A percentile compares a stretch with the other conserved stretches of the same genome.
phyloP scores from a whole-genome alignment of 163 green algal species.

The Scenedesmus sp. region DNA sequence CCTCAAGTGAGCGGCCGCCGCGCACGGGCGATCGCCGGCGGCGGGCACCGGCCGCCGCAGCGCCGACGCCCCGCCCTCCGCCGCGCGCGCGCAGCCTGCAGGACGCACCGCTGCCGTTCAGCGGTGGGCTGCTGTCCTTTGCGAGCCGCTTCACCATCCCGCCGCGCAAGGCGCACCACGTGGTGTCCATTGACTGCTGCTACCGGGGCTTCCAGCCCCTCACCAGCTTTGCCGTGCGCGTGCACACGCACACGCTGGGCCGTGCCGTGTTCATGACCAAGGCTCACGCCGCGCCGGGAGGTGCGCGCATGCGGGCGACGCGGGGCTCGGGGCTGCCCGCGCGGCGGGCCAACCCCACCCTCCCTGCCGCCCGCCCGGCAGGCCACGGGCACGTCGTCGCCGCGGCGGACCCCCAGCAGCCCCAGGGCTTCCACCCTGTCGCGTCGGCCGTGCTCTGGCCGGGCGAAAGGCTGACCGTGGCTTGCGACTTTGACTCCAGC shows the following conservation, averaged over 20 bases:
- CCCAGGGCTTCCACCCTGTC: slow-evolving; percentile 84
- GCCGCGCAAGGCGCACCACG: slow-evolving; percentile 54
- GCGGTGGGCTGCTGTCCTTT: slow-evolving; percentile 80
- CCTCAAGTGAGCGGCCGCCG: slow-evolving; percentile 39
- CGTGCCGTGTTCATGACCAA: slow-evolving; percentile 63
- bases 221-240: slow-evolving; percentile 79
- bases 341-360: too few relatives aligned
- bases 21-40: too few relatives aligned
- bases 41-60: too few relatives aligned
- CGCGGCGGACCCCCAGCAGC: slow-evolving; percentile 74
- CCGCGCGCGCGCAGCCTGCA: slow-evolving; percentile 56
- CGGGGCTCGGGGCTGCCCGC: not conserved
- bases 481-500: slow-evolving; percentile 84
- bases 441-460: slow-evolving; percentile 60
- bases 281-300: not conserved
- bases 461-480: slow-evolving; percentile 76
- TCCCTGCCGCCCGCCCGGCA: too few relatives aligned
- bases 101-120: slow-evolving; percentile 52
- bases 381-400: slow-evolving; percentile 50
- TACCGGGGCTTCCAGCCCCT: slow-evolving; percentile 78
- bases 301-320: not conserved
- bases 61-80: too few relatives aligned
- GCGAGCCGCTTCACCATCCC: slow-evolving; percentile 79
- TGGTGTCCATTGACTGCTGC: slow-evolving; percentile 83
- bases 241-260: slow-evolving; percentile 90